phyloP scores from a whole-genome alignment of 768 basidiomycete species.

The Rhodocollybia butyracea region DNA sequence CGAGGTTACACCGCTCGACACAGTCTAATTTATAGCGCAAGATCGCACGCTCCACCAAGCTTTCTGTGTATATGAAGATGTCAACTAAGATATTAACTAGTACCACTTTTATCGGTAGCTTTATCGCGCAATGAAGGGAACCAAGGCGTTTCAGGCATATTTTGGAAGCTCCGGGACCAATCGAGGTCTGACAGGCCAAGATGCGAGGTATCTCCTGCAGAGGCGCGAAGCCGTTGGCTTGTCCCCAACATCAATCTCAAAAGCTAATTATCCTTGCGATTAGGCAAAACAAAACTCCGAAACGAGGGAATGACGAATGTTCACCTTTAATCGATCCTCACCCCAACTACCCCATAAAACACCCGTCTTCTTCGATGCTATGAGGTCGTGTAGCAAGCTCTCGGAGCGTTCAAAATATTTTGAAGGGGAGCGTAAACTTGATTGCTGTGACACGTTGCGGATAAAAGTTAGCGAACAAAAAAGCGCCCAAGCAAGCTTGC shows the following conservation, averaged over 20 bases:
- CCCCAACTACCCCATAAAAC: neutral
- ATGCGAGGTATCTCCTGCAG: neutral
- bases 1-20: neutral
- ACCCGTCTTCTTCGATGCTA: neutral
- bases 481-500: no score
- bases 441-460: no score
- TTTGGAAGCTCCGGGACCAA: neutral
- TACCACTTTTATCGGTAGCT: neutral
- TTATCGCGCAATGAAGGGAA: neutral
- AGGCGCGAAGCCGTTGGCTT: neutral
- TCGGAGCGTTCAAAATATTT: neutral
- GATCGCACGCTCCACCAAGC: no score
- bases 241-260: neutral
- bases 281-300: neutral
- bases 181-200: neutral
- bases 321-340: neutral
- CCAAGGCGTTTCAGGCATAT: neutral
- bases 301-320: neutral
- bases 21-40: neutral
- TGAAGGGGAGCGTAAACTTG: neutral
- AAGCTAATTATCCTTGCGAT: neutral
- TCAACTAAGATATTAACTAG: neutral
- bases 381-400: neutral
- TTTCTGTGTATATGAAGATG: neutral
- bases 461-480: no score